Evolutionary conservation across 75 land plant species (phyloP).

Genomic region (Chamaecyparis obtusa): DNA sequence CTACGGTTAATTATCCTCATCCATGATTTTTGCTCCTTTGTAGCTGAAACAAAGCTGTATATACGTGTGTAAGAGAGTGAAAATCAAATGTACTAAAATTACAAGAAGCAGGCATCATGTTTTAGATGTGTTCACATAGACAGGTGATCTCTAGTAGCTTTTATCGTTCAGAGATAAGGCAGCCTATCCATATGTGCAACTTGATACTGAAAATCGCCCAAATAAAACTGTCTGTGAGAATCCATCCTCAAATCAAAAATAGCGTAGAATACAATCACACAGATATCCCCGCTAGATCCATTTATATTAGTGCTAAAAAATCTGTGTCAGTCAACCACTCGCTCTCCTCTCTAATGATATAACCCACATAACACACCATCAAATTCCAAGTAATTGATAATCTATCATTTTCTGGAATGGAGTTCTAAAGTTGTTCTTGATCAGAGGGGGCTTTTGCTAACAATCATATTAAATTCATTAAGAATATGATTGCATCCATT

Average conservation of each 20-base stretch:
- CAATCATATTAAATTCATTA: not conserved
- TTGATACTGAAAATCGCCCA: not conserved
- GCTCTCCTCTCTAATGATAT: not conserved
- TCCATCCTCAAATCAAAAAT: not conserved
- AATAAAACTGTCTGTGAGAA: not conserved
- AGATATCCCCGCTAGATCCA: not conserved
- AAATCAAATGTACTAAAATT: not conserved
- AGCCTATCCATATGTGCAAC: not conserved
- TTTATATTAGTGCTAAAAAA: not conserved
- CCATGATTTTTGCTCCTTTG: not conserved
- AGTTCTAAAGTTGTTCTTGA: not conserved
- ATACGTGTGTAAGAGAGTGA: not conserved
- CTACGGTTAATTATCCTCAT: not conserved
- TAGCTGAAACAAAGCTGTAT: no score
- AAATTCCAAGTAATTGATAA: not conserved
- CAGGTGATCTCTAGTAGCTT: not conserved
- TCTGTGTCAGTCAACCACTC: not conserved
- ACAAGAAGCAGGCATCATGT: not conserved
- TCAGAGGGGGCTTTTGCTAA: not conserved
- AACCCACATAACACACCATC: not conserved
- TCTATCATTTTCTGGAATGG: not conserved
- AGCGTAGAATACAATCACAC: not conserved
- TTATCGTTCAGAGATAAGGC: not conserved
- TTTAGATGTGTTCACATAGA: not conserved
- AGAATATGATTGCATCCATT: not conserved